phyloP scores from a whole-genome alignment of 140 eudicot species.

The Anethum foeniculum region DNA sequence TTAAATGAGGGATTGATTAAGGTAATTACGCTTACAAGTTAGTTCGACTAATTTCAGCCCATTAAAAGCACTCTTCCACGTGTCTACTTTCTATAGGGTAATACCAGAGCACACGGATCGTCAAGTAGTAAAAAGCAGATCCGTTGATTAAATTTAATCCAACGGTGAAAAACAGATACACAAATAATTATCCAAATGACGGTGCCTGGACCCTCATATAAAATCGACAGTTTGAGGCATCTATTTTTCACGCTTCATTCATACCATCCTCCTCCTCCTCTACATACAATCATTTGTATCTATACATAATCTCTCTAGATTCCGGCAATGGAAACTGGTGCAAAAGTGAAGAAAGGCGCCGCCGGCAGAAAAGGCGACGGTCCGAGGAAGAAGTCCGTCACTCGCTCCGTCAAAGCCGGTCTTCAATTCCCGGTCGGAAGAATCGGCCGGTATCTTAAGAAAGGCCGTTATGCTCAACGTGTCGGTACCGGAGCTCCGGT shows the following conservation, averaged over 20 bases:
- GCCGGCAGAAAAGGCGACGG: constrained; percentile 41
- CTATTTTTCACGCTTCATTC: not conserved
- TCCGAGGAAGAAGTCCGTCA: constrained; percentile 33
- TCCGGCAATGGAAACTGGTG: constrained; percentile 9
- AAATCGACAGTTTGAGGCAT: not conserved
- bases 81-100: not conserved
- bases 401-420: constrained; percentile 45
- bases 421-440: constrained; percentile 46
- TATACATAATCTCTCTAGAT: not conserved
- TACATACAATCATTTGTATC: not conserved
- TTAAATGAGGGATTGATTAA: not conserved
- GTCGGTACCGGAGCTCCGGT: constrained; percentile 48
- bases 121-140: not conserved
- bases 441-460: constrained; percentile 38
- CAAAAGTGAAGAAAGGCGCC: constrained; percentile 21
- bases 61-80: not conserved
- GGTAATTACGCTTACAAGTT: not conserved
- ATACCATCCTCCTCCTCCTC: not conserved
- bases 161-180: not conserved
- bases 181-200: not conserved
- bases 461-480: constrained; percentile 39
- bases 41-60: not conserved
- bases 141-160: not conserved
- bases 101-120: not conserved
- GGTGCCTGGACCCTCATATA: not conserved